A percentile compares a stretch with the other conserved stretches of the same genome.
phyloP scores from a whole-genome alignment of 208 protist genomes.

The Acanthamoeba healyi region DNA sequence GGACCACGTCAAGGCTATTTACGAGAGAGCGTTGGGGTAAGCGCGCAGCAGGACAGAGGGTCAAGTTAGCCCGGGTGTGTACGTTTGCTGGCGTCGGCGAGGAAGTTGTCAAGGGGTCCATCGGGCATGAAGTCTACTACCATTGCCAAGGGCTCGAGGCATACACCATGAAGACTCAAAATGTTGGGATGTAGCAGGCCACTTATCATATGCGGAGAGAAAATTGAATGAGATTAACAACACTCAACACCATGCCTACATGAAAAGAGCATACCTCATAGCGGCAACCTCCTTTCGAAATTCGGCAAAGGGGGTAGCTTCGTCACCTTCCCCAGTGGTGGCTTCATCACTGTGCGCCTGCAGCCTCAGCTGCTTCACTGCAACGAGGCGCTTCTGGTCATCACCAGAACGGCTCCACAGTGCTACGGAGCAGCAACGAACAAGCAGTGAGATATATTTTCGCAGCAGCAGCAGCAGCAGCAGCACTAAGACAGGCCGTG shows the following conservation, averaged over 20 bases:
- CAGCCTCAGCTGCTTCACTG: not conserved
- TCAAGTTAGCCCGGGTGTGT: too few relatives aligned
- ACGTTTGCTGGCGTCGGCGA: not conserved
- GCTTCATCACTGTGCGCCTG: not conserved
- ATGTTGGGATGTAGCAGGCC: conserved; percentile 21
- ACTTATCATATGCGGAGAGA: too few relatives aligned
- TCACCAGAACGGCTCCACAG: not conserved
- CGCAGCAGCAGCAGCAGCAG: too few relatives aligned
- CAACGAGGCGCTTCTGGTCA: not conserved
- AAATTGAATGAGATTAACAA: too few relatives aligned
- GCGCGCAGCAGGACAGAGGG: too few relatives aligned
- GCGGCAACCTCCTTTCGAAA: conserved; percentile 15
- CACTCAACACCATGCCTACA: too few relatives aligned
- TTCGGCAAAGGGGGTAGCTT: not conserved
- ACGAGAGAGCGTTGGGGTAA: too few relatives aligned
- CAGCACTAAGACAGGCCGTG: not conserved
- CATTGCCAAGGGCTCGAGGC: conserved; percentile 23
- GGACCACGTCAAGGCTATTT: conserved; percentile 13
- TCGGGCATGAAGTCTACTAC: conserved; percentile 45
- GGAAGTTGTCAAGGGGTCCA: conserved; percentile 12
- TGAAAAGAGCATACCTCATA: not conserved
- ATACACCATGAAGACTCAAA: not conserved
- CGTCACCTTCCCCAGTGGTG: not conserved
- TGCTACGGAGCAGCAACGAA: too few relatives aligned
- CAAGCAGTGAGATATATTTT: too few relatives aligned